Evolutionary conservation across 345 rosid species (phyloP), one percentile per base, ranked within the genome.

Genomic region (Brassica juncea): DNA sequence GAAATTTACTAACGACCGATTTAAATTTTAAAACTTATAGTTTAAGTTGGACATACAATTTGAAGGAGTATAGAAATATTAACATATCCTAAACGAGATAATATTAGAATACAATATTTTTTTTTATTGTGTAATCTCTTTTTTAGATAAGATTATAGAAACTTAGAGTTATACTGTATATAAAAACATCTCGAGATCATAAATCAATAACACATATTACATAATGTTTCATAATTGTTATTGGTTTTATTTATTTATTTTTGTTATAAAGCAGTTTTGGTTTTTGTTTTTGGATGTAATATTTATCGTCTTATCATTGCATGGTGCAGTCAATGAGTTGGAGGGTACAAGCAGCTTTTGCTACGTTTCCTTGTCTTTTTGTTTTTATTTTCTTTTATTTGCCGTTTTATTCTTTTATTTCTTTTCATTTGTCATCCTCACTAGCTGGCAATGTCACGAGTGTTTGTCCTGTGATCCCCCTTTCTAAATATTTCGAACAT

Each of bases 381-480:
- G 84, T 82, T 72, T 73, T 82, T 77, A 82, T 77, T 77, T 82
- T 82, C 81, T 77, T 77, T 73, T 82, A 77, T 73, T 72, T 77
- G 78, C 72, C 67, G 57, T 82, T 72, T 77, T 72, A 77, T 82
- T 82, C 78, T 68, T 77, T 77, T 67, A 71, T 77, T 76, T 82
- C 69, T 77, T 61, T 72, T 76, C 81, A 77, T 82, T 77, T 82
- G 84, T 77, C 81, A 72, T 82, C 78, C 47, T 82, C 75, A 77
- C 71, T 72, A 82, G 84, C 84, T 82, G 84, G 84, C 84, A 82
- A 55, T 77, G 84, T 82, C 84, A 82, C 84, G 84, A 82, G 84
- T 73, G 84, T 82, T 82, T 82, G 84, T 82, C 84, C 68, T 73
- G 81, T 77, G 81, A 82, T 77, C 35, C 34, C 54, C 49, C 63